phyloP scores from a whole-genome alignment of 2,329 filamentous ascomycete species.

The Trichoderma semiorbis region DNA sequence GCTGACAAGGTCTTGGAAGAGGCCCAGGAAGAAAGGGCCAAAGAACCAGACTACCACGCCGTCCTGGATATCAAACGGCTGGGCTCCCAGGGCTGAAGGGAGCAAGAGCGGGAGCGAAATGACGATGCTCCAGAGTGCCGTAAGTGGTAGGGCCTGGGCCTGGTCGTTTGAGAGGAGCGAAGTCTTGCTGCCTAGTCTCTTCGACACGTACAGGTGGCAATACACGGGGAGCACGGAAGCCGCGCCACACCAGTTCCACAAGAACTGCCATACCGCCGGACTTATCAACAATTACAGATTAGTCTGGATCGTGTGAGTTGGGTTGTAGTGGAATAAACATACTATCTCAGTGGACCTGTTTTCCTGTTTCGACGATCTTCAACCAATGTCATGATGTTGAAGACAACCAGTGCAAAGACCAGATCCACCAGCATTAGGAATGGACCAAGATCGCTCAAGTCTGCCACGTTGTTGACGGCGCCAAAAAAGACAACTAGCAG shows the following conservation, averaged over 20 bases:
- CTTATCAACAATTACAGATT: neutral
- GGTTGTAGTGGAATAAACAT: neutral
- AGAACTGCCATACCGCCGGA: neutral
- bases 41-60: neutral
- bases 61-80: neutral
- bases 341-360: neutral
- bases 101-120: neutral
- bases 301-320: neutral
- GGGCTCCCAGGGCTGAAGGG: neutral
- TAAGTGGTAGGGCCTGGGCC: neutral
- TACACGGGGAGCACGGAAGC: constrained; percentile 4
- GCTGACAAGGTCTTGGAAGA: neutral
- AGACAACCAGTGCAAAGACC: constrained; percentile 4
- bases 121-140: neutral
- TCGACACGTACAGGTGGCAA: neutral
- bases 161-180: neutral
- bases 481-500: constrained; percentile 13
- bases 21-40: neutral
- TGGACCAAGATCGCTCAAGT: constrained; percentile 10
- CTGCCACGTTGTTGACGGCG: neutral
- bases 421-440: constrained; percentile 10
- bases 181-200: neutral
- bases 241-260: constrained; percentile 4
- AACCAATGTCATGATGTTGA: constrained; percentile 17
- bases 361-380: constrained; percentile 5